phyloP scores from a whole-genome alignment of 2,329 filamentous ascomycete genomes.

The Dothistroma pini region DNA sequence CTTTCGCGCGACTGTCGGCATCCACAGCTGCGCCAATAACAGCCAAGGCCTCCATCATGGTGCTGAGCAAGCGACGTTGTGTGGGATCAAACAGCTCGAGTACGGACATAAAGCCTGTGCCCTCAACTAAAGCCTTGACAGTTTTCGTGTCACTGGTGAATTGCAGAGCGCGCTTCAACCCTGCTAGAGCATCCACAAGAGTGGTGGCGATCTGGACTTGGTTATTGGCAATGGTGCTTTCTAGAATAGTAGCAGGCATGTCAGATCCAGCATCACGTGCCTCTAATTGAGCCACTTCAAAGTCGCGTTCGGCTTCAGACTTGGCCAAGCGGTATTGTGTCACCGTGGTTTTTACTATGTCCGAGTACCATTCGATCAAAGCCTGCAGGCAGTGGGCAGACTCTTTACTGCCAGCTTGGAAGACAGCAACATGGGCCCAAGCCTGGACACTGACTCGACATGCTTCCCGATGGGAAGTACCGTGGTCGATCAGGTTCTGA shows the following conservation, averaged over 20 bases:
- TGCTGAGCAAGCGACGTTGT: slow-evolving; percentile 38
- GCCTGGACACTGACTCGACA: slow-evolving; percentile 56
- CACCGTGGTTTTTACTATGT: slow-evolving; percentile 51
- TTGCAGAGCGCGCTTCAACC: slow-evolving; percentile 49
- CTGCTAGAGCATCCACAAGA: slow-evolving; percentile 50
- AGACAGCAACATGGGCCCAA: slow-evolving; percentile 56
- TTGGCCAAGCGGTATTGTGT: slow-evolving; percentile 55
- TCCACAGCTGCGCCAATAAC: slow-evolving; percentile 44
- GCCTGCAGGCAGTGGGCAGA: slow-evolving; percentile 43
- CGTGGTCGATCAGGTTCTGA: slow-evolving; percentile 54
- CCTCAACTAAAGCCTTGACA: slow-evolving; percentile 37
- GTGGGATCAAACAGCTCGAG: slow-evolving; percentile 51
- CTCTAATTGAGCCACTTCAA: slow-evolving; percentile 34
- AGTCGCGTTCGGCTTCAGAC: slow-evolving; percentile 56
- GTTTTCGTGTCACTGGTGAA: slow-evolving; percentile 28
- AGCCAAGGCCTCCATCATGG: slow-evolving; percentile 50
- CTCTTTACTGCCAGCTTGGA: slow-evolving; percentile 54
- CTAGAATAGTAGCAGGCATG: slow-evolving; percentile 47
- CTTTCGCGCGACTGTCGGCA: slow-evolving; percentile 16
- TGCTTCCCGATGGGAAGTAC: slow-evolving; percentile 56
- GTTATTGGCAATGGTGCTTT: slow-evolving; percentile 53
- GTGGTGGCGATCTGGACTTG: slow-evolving; percentile 56
- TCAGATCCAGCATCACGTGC: slow-evolving; percentile 32
- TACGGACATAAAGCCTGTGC: slow-evolving; percentile 41
- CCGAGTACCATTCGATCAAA: slow-evolving; percentile 54